phyloP scores from a whole-genome alignment of 2,329 filamentous ascomycete species.

The Botrytis cinerea region DNA sequence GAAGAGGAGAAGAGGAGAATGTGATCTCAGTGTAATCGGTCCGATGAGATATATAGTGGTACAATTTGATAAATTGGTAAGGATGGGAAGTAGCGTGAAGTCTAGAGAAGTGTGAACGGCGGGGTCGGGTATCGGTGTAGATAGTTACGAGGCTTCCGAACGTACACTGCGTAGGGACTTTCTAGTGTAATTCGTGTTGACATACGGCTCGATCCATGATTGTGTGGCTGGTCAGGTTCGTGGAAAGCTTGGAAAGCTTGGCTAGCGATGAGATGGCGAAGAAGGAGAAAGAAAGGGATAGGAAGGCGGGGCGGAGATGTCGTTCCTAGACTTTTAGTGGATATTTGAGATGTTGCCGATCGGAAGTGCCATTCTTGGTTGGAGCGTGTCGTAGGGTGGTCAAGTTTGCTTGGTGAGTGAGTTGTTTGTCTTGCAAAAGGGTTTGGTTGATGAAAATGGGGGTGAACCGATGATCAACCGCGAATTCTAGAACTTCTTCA shows the following conservation, averaged over 20 bases:
- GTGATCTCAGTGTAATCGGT: not conserved
- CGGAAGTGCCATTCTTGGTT: not conserved
- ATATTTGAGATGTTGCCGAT: not conserved
- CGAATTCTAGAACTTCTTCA: not conserved
- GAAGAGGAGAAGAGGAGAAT: not conserved
- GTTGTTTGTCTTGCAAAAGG: not conserved
- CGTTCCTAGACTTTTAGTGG: not conserved
- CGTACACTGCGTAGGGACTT: not conserved
- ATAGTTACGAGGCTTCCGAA: not conserved
- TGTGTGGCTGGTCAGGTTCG: not conserved
- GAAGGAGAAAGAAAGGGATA: not conserved
- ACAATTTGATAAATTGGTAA: not conserved
- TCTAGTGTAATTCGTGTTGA: not conserved
- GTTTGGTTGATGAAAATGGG: not conserved
- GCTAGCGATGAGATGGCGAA: not conserved
- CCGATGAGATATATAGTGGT: slow-evolving; percentile 5
- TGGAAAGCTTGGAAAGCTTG: not conserved
- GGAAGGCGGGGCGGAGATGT: not conserved
- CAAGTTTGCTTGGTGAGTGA: not conserved
- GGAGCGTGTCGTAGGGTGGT: not conserved
- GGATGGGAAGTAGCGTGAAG: not conserved
- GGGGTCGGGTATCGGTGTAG: slow-evolving; percentile 1
- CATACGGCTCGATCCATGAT: not conserved
- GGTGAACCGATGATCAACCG: not conserved
- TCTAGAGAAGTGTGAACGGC: not conserved